These are phyloP conservation scores for Draba incana DNA, from an alignment of 345 rosid genomes.

Conservation along the genomic window DNA sequence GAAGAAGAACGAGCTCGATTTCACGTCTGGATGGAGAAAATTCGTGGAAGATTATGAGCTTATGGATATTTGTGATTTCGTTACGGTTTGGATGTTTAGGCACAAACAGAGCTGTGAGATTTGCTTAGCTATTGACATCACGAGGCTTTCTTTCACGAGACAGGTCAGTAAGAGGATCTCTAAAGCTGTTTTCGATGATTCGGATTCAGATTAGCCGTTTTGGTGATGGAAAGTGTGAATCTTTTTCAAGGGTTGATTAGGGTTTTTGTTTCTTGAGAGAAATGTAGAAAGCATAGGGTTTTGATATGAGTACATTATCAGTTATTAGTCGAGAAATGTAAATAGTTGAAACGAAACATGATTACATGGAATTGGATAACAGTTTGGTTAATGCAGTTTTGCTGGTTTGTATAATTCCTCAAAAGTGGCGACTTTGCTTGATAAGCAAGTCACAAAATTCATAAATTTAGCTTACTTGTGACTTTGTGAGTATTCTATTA, in stretches of 20 bases:
- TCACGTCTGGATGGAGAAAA: background rate
- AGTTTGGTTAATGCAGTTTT: background rate
- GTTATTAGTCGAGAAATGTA: background rate
- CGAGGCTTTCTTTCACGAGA: background rate
- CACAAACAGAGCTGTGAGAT: background rate
- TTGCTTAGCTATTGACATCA: background rate
- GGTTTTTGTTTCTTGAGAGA: background rate
- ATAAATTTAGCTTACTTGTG: too few species aligned
- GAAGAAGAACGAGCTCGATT: background rate
- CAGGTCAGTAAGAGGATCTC: background rate
- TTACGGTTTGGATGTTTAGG: slow-evolving; percentile 13
- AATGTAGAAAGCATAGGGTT: background rate
- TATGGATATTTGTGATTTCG: background rate
- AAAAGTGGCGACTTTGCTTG: too few species aligned
- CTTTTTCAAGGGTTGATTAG: background rate
- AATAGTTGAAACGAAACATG: background rate
- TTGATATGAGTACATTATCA: background rate
- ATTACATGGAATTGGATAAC: background rate
- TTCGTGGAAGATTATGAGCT: background rate
- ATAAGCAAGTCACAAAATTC: background rate
- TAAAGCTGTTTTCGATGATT: background rate
- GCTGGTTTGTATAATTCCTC: too few species aligned
- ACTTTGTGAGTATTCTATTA: too few species aligned
- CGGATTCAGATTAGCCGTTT: background rate
- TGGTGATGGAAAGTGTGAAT: background rate